Conservation (phyloP, 257 asterid species). For the Capsicum chinense region DNA sequence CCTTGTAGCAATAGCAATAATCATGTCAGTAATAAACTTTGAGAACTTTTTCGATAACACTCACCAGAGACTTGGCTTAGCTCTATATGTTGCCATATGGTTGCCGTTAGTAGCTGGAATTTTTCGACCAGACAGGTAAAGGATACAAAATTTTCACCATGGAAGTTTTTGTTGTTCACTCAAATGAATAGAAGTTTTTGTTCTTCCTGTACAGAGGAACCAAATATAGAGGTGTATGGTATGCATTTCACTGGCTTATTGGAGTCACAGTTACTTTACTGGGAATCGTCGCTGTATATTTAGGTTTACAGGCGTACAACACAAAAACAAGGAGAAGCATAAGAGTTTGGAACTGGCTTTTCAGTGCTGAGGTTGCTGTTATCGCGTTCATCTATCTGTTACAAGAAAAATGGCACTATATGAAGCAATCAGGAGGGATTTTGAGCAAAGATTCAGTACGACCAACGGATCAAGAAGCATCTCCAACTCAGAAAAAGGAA, state of each 20-base stretch:
- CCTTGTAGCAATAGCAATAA: conserved; percentile 75
- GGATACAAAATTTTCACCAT: not conserved
- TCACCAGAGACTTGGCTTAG: conserved; percentile 82
- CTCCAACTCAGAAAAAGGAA: conserved; percentile 47
- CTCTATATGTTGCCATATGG: conserved; percentile 73
- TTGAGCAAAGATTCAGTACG: conserved; percentile 59
- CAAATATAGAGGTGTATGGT: conserved; percentile 73
- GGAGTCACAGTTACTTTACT: conserved; percentile 65
- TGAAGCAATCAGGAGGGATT: conserved; percentile 51
- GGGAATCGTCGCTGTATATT: conserved; percentile 73
- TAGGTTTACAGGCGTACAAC: conserved; percentile 78
- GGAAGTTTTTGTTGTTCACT: not conserved
- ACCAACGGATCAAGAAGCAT: conserved; percentile 70
- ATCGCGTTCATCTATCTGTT: conserved; percentile 62
- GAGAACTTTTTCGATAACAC: conserved; percentile 74
- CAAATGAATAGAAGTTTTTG: not conserved
- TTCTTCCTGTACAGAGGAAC: conserved; percentile 61
- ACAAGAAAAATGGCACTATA: conserved; percentile 85
- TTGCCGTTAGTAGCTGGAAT: conserved; percentile 67
- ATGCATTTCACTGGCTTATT: conserved; percentile 73
- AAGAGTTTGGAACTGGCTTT: conserved; percentile 61
- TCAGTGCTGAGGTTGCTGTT: conserved; percentile 60
- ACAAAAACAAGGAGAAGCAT: conserved; percentile 55
- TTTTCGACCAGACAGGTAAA: conserved; percentile 71
- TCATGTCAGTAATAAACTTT: conserved; percentile 70